Base-by-base conservation (phyloP, 2,329 filamentous ascomycete genomes). In the Knufia petricola region DNA sequence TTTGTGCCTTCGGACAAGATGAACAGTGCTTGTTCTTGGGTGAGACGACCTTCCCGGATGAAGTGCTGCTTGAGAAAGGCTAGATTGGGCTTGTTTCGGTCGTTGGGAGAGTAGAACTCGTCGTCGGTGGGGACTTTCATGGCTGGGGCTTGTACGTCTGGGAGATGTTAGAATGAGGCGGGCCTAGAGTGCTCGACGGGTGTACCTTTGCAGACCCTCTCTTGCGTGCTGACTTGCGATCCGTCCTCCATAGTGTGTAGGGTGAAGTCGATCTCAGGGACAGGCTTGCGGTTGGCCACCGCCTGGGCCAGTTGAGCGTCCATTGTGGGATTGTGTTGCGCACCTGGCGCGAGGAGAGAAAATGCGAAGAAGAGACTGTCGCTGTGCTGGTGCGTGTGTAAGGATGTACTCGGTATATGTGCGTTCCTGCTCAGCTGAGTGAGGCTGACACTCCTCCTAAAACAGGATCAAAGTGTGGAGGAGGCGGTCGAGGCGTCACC, bases 231-330 rank as follows among this genome's bases (percentile, higher is more conserved):
- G 65, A 98, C 92, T 72, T 95, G 87, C 47, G 79, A 82, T 64
- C 87, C 87, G 75, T 98, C 92, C 68, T 98, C 92, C 90, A 96
- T 95, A 54, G 85, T 92, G 69, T 98, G 92, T 63, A 98, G 81
- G 49, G 87, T 94, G 68, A 98, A 98, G 74, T 98, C 92, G 63
- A 98, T 96, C 76, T 96, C 90, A 50, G 92, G 92, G 44, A 94
- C 77, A 48, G 90, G 89, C 74, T 85, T 90, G 83, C 96, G 96
- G 62, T 95, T 81, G 67, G 83, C 82, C 63, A 98, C 88, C 52
- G 92, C 92, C 66, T 86, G 87, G 63, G 95, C 87, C 64, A 95
- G 55, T 56, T 61, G 59, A 39, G 58, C 60, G 55, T 68, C 66
- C 69, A 71, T 71, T 30, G 56, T 67, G 59, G 53, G 12, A 21